Evolutionary conservation across 352 stramenopile species (phyloP).

Genomic region (Phytophthora quininea): DNA sequence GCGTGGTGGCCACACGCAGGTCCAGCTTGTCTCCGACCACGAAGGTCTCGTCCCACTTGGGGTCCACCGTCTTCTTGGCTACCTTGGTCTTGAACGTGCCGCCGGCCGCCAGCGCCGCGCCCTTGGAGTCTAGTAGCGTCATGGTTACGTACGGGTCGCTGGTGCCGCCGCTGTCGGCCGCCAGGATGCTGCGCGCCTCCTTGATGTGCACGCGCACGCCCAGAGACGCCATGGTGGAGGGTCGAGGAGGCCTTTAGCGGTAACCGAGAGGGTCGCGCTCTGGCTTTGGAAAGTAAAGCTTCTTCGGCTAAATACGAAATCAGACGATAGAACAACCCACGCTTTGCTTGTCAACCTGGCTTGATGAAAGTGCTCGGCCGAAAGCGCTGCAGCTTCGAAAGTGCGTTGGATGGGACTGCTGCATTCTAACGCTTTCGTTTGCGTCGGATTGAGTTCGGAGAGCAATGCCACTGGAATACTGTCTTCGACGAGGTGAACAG

Average conservation of each 20-base stretch:
- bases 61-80: slow-evolving; percentile 69
- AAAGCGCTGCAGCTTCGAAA: too few species aligned
- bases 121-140: slow-evolving; percentile 73
- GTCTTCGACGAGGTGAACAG: too few species aligned
- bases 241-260: neutral
- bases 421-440: too few species aligned
- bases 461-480: too few species aligned
- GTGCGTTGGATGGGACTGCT: too few species aligned
- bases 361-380: too few species aligned
- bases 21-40: slow-evolving; percentile 70
- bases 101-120: slow-evolving; percentile 39
- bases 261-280: neutral
- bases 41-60: slow-evolving; percentile 68
- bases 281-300: neutral
- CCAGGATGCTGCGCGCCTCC: slow-evolving; percentile 68
- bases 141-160: slow-evolving; percentile 78
- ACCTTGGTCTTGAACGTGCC: slow-evolving; percentile 72
- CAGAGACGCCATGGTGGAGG: slow-evolving; percentile 27
- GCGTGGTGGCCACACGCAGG: slow-evolving; percentile 64
- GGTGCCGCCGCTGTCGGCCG: slow-evolving; percentile 67
- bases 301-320: neutral
- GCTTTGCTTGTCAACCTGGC: too few species aligned
- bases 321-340: too few species aligned
- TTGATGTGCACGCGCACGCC: slow-evolving; percentile 55
- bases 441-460: too few species aligned